Conservation (phyloP, 805 yeast species). For the Saccharomycopsis sp. region DNA sequence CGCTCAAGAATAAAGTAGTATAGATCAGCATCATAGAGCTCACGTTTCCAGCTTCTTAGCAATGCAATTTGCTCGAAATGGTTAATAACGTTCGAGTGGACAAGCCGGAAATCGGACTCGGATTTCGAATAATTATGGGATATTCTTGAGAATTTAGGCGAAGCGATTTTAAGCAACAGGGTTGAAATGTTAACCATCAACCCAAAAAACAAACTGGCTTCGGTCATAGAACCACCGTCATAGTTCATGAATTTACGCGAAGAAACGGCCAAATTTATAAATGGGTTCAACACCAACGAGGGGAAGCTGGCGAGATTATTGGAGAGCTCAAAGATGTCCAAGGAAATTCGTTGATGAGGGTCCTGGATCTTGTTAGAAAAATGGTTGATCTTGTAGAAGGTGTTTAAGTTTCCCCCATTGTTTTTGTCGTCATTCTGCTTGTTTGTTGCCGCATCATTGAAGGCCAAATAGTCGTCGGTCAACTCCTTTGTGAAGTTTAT, state of each 20-base stretch:
- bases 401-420: slow-evolving; percentile 44
- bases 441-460: background rate
- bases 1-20: slow-evolving; percentile 76
- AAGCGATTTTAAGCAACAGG: slow-evolving; percentile 59
- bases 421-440: slow-evolving; percentile 27
- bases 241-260: slow-evolving; percentile 26
- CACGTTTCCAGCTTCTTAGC: slow-evolving; percentile 73
- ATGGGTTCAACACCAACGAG: slow-evolving; percentile 58
- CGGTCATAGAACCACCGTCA: slow-evolving; percentile 66
- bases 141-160: slow-evolving; percentile 84
- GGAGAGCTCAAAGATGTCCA: slow-evolving; percentile 71
- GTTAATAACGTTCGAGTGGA: slow-evolving; percentile 73
- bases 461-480: slow-evolving; percentile 64
- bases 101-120: slow-evolving; percentile 78
- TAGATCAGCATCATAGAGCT: slow-evolving; percentile 67
- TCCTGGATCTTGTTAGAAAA: slow-evolving; percentile 51
- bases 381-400: slow-evolving; percentile 67
- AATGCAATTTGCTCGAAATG: slow-evolving; percentile 86
- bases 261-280: slow-evolving; percentile 14
- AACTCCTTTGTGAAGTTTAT: slow-evolving; percentile 57
- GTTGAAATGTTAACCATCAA: slow-evolving; percentile 78
- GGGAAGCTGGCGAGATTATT: slow-evolving; percentile 67
- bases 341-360: slow-evolving; percentile 79
- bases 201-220: slow-evolving; percentile 74
- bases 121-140: slow-evolving; percentile 69